Base-by-base conservation (phyloP, 169 alveolate species). In the Plasmodium gallinaceum region DNA sequence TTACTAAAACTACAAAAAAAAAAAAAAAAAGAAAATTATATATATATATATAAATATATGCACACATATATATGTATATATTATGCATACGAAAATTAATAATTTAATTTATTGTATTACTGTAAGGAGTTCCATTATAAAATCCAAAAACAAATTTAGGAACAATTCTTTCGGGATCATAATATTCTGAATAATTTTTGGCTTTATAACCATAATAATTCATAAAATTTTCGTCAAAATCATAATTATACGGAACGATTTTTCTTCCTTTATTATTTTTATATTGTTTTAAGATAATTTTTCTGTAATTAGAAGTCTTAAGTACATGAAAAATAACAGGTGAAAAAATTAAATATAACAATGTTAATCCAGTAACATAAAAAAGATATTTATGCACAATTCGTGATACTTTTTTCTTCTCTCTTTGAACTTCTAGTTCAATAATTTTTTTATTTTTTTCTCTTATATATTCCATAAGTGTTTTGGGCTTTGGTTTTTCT, bases 401-500 rank as follows among this genome's bases (percentile, higher is more conserved):
- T n/a, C 16, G 9, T 4, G 7, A 14, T 37, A 62, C 0, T 10
- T 26, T 1, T 22, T 20, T 18, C 3, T 1, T 2, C 14, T 18
- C 52, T 6, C 16, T 22, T 20, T 74, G 16, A 8, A 57, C 4
- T 58, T 74, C 88, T 45, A 74, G 51, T 5, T 74, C 18, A 45
- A 42, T 0, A 7, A 74, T 57, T 74, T 39, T 74, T 58, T 54
- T 16, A 74, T 74, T 48, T 58, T 74, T 74, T 4, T 74, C 22
- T 7, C 61, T n/a, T 54, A 74, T 74, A 42, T 74, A 74, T 22
- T 74, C 88, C 20, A 74, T 74, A 16, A 74, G 12, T 39, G 88
- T 74, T 32, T 12, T 16, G 26, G 88, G 10, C 43, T 16, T 5
- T n/a, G 57, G 72, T 1, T 74, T 9, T 57, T 74, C 16, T 4